phyloP scores from a whole-genome alignment of 2,329 filamentous ascomycete genomes.

The Sporothrix luriei region DNA sequence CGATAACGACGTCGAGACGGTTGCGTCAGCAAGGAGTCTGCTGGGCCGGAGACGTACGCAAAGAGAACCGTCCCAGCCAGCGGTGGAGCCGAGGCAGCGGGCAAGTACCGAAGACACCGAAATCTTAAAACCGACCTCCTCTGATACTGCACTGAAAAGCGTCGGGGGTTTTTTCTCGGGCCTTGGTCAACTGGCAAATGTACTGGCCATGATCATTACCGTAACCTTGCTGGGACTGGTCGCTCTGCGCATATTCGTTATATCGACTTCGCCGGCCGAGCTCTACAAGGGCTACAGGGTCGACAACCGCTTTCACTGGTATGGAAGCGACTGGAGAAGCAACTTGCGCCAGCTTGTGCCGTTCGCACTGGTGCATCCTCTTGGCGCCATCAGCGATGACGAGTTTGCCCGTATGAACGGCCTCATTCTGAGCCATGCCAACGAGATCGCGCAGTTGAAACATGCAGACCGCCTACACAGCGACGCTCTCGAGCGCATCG shows the following conservation, averaged over 20 bases:
- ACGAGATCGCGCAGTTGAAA: conserved; percentile 40
- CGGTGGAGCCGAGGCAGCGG: not conserved
- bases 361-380: conserved; percentile 35
- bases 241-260: conserved; percentile 34
- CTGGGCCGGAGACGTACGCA: conserved; percentile 16
- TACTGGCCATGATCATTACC: conserved; percentile 32
- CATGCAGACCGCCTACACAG: conserved; percentile 44
- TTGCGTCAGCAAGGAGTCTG: conserved; percentile 23
- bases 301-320: conserved; percentile 38
- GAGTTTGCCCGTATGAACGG: conserved; percentile 38
- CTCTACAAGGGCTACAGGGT: conserved; percentile 36
- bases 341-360: conserved; percentile 38
- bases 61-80: conserved; percentile 14
- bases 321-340: conserved; percentile 37
- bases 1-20: conserved; percentile 20
- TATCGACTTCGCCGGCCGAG: conserved; percentile 33
- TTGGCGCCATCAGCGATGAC: conserved; percentile 37
- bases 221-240: conserved; percentile 32
- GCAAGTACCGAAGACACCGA: not conserved
- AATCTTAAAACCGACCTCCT: not conserved
- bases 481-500: conserved; percentile 48
- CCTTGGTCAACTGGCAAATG: conserved; percentile 20
- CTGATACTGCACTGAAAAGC: not conserved
- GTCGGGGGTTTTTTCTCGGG: not conserved
- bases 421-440: conserved; percentile 37